Evolutionary conservation across 2,329 filamentous ascomycete species (phyloP), one percentile per base, ranked within the genome.

Genomic region (Neoascochyta sp.): DNA sequence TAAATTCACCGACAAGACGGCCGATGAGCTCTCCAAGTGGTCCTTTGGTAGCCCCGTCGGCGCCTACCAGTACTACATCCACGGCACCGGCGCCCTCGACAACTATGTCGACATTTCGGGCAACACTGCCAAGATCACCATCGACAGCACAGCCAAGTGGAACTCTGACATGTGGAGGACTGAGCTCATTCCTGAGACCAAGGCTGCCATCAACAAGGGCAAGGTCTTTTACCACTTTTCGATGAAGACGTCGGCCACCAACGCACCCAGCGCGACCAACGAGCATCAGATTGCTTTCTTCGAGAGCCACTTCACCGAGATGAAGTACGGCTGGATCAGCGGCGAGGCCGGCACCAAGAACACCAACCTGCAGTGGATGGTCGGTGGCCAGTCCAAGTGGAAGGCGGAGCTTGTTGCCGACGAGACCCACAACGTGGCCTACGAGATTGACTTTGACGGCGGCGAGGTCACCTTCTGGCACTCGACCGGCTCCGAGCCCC

Each of bases 11-110:
- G 71, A 76, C 41, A 64, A 78, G 45, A 62, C 66, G 9, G 67
- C 72, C 8, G 49, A 67, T 4, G 77, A 81, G 52, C 68, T 83
- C 20, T 63, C 68, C 45, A 70, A 71, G 22, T 82, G 80, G 80
- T 78, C 74, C 7, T 85, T 75, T 71, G 68, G 70, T 9, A 81
- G 76, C 62, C 74, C 80, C 57, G 76, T 82, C 48, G 78, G 78
- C 2, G 71, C 78, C 0, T 87, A 83, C 64, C 82, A 86, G 60
- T 86, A 82, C 69, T 86, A 86, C 66, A 86, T 85, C 52, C 82
- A 86, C 65, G 83, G 82, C 20, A 63, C 66, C 8, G 72, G 69
- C n/a, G 22, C 63, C 1, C 69, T 78, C 7, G 67, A 68, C 19
- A 63, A 75, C 47, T 84, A 84, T 60, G 70, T 84, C 43, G 77